Evolutionary conservation across 2,329 filamentous ascomycete species (phyloP).

Genomic region (Paecilomyces sp.): DNA sequence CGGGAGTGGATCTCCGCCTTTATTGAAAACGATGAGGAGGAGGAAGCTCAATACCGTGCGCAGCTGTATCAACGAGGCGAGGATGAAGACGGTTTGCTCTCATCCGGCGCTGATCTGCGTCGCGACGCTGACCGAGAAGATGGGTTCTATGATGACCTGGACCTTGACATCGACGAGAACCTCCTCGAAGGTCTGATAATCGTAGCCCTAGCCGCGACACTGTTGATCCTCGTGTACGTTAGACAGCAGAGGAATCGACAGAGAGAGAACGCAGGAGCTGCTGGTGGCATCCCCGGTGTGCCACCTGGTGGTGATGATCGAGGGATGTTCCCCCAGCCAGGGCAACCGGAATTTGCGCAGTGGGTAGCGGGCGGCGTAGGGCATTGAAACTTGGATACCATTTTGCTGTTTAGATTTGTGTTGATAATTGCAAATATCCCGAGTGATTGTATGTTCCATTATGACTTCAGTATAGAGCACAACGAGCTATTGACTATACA

Average conservation of each 20-base stretch:
- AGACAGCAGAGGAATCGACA: slow-evolving; percentile 38
- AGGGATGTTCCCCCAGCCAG: slow-evolving; percentile 59
- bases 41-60: slow-evolving; percentile 57
- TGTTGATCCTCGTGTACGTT: slow-evolving; percentile 76
- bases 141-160: slow-evolving; percentile 54
- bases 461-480: background rate
- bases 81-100: slow-evolving; percentile 26
- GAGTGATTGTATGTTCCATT: slow-evolving; percentile 1
- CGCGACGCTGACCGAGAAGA: slow-evolving; percentile 33
- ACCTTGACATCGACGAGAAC: slow-evolving; percentile 63
- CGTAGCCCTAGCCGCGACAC: slow-evolving; percentile 63
- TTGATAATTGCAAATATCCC: background rate
- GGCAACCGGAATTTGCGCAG: slow-evolving; percentile 60
- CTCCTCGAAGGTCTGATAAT: slow-evolving; percentile 81
- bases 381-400: slow-evolving; percentile 25
- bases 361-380: slow-evolving; percentile 63
- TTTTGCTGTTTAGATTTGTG: slow-evolving; percentile 1
- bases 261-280: slow-evolving; percentile 21
- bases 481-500: background rate
- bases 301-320: slow-evolving; percentile 30
- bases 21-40: slow-evolving; percentile 61
- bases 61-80: slow-evolving; percentile 34
- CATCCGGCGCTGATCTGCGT: slow-evolving; percentile 6
- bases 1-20: slow-evolving; percentile 85
- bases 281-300: slow-evolving; percentile 13